Evolutionary conservation across 345 rosid species (phyloP), one percentile per base, ranked within the genome.

Genomic region (Limnanthes douglasii): DNA sequence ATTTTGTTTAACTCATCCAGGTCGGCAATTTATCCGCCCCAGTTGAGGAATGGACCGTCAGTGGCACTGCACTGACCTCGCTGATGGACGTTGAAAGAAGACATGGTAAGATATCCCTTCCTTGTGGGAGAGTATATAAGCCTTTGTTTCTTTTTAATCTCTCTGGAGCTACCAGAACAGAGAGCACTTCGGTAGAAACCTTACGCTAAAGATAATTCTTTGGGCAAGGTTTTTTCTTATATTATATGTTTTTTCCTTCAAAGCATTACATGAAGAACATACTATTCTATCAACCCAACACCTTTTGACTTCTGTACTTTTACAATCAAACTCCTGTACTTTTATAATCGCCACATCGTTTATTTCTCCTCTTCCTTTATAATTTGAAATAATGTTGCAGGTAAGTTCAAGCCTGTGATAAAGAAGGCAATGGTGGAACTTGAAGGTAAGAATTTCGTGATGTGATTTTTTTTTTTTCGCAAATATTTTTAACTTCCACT

Each of bases 341-440:
- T n/a, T n/a, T n/a, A n/a, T n/a, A n/a, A n/a, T n/a, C n/a, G n/a
- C n/a, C n/a, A n/a, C n/a, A n/a, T n/a, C n/a, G n/a, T n/a, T 11
- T 1, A 14, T 11, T 31, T 1, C 4, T 31, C 9, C 15, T 3
- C 8, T 34, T 21, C 6, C 1, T 18, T 17, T 19, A 6, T 29
- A 25, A 21, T 2, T 12, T 48, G 8, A 8, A 11, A 10, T 6
- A 8, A 9, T 31, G 43, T 48, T 48, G 48, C 62, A 88, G 97
- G 99, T 27, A 90, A 72, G 51, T 80, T 62, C 63, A 90, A 90
- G 71, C 96, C 94, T 31, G 96, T 90, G 60, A 84, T 90, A 57
- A 90, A 90, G 82, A 90, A 90, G 70, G 96, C 98, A 39, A 90
- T 90, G 93, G 96, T 90, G 53, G 98, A 90, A 50, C 96, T 90